Percentiles rank a stretch among this genome's conserved stretches.
Conservation (phyloP, 78 protist genomes). For the Protostelium mycophagum region DNA sequence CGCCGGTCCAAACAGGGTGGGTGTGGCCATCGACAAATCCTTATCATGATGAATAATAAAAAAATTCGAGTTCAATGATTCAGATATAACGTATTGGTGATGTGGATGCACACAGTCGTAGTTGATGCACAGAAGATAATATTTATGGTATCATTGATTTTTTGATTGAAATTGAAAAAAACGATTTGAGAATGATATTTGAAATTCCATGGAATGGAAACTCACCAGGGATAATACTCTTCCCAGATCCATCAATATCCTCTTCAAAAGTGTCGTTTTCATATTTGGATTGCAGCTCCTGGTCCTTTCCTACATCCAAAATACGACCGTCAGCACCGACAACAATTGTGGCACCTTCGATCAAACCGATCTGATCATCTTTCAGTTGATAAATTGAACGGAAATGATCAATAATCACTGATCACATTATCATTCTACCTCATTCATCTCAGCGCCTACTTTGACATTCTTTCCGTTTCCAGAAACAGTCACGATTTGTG, state of each 20-base stretch:
- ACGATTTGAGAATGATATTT: too few relatives aligned
- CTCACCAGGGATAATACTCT: slow-evolving; percentile 67
- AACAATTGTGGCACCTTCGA: slow-evolving; percentile 57
- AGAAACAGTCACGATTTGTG: slow-evolving; percentile 50
- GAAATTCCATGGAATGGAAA: not conserved
- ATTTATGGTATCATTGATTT: too few relatives aligned
- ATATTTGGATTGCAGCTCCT: slow-evolving; percentile 27
- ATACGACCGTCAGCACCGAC: slow-evolving; percentile 46
- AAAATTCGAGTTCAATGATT: too few relatives aligned
- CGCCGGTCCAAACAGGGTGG: slow-evolving; percentile 83
- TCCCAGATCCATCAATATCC: slow-evolving; percentile 62
- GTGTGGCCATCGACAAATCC: slow-evolving; percentile 86
- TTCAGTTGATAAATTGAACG: not conserved
- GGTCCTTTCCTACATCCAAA: slow-evolving; percentile 25
- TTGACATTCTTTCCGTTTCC: slow-evolving; percentile 25
- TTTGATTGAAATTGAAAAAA: too few relatives aligned
- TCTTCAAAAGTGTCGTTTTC: slow-evolving; percentile 27
- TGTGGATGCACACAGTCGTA: too few relatives aligned
- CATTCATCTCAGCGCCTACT: slow-evolving; percentile 42
- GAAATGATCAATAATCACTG: not conserved
- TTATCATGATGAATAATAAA: too few relatives aligned
- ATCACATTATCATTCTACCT: slow-evolving; percentile 15
- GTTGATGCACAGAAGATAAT: too few relatives aligned
- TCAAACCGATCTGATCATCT: slow-evolving; percentile 24
- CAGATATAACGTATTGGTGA: too few relatives aligned